phyloP scores from a whole-genome alignment of 169 alveolate genomes.

The Plasmodium vinckei region DNA sequence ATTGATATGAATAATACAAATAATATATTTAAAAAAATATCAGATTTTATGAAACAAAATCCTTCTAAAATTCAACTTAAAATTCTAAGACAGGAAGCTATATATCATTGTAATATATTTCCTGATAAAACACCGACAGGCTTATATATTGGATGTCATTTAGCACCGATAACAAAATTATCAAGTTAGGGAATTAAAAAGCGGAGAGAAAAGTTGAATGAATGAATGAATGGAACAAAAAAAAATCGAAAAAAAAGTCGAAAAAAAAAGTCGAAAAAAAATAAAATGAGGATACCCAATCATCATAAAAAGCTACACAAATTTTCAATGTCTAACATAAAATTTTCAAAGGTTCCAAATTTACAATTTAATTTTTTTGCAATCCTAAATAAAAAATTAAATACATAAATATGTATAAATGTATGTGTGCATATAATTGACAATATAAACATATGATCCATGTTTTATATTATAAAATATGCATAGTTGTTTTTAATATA shows the following conservation, averaged over 20 bases:
- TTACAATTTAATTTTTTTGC: constrained; percentile 57
- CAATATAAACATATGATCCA: not conserved
- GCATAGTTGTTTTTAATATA: not conserved
- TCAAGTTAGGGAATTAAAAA: not conserved
- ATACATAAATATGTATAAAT: not conserved
- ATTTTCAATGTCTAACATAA: constrained; percentile 51
- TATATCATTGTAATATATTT: constrained; percentile 9
- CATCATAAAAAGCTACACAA: constrained; percentile 44
- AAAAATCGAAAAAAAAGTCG: constrained; percentile 2
- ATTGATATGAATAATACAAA: not conserved
- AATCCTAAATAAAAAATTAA: constrained; percentile 21
- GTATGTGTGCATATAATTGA: not conserved
- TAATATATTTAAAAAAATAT: constrained; percentile 9
- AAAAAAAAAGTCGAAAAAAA: constrained; percentile 4
- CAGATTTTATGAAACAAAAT: constrained; percentile 16
- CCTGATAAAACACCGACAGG: constrained; percentile 46
- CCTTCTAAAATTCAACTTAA: constrained; percentile 48
- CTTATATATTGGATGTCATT: constrained; percentile 64
- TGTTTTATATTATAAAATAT: too few species aligned
- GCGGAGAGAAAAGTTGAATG: not conserved
- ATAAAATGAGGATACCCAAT: not conserved
- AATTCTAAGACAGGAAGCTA: constrained; percentile 35
- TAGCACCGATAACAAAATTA: constrained; percentile 17
- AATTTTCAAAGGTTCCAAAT: constrained; percentile 60
- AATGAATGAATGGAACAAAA: not conserved